phyloP scores from a whole-genome alignment of 169 alveolate genomes.

The Plasmodium adleri region DNA sequence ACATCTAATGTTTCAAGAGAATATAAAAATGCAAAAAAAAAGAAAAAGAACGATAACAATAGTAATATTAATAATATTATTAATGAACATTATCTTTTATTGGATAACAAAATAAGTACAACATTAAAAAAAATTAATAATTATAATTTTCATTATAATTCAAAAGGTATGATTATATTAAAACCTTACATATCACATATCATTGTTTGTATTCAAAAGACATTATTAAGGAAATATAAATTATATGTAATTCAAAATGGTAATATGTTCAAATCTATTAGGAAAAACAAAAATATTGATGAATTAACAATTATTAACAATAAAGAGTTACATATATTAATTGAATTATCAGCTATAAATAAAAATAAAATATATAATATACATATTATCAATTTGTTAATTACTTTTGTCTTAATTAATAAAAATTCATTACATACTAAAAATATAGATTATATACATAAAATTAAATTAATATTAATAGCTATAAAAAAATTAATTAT shows the following conservation, averaged over 20 bases:
- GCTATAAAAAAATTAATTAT: slow-evolving; percentile 57
- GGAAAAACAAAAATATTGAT: slow-evolving; percentile 11
- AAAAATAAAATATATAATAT: slow-evolving; percentile 39
- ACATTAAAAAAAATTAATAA: not conserved
- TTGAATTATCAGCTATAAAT: slow-evolving; percentile 74
- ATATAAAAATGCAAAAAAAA: not conserved
- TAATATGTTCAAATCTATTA: not conserved
- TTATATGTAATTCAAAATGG: slow-evolving; percentile 6
- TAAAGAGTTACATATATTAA: slow-evolving; percentile 68
- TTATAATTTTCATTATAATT: not conserved
- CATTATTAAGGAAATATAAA: slow-evolving; percentile 45
- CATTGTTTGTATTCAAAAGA: slow-evolving; percentile 38
- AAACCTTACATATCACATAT: slow-evolving; percentile 63
- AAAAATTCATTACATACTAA: slow-evolving; percentile 27
- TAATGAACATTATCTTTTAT: not conserved
- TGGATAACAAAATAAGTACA: not conserved
- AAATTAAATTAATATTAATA: slow-evolving; percentile 50
- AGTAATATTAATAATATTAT: not conserved
- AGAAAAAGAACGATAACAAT: not conserved
- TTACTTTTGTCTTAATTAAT: slow-evolving; percentile 35
- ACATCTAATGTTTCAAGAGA: not conserved
- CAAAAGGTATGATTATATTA: slow-evolving; percentile 44
- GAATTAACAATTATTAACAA: slow-evolving; percentile 41
- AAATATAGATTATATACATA: slow-evolving; percentile 17
- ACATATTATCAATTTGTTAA: slow-evolving; percentile 50